These are phyloP conservation scores for Capsella bursapastoris DNA, from an alignment of 345 rosid species.

Conservation along the genomic window DNA sequence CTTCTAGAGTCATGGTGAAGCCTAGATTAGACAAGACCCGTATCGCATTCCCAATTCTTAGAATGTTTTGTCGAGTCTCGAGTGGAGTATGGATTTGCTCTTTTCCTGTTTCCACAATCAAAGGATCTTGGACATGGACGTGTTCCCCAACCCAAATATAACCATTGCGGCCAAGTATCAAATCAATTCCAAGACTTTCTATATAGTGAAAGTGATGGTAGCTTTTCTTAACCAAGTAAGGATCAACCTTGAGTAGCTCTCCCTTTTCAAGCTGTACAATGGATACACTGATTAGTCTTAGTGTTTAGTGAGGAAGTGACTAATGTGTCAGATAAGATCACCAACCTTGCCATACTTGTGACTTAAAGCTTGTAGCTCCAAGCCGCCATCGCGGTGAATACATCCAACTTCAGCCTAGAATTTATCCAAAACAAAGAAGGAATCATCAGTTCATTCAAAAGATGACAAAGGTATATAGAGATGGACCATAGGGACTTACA, in stretches of 20 bases:
- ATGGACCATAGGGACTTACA: constrained; percentile 53
- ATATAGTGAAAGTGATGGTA: constrained; percentile 79
- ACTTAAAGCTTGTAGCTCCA: constrained; percentile 84
- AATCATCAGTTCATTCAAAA: constrained; percentile 14
- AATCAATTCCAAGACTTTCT: constrained; percentile 64
- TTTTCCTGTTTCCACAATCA: constrained; percentile 13
- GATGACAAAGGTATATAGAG: not conserved
- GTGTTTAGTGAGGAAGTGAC: not conserved
- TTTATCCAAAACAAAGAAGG: not conserved
- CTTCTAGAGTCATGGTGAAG: constrained; percentile 11
- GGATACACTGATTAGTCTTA: not conserved
- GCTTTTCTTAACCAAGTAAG: constrained; percentile 78
- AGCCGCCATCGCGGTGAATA: constrained; percentile 69
- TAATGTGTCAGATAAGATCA: not conserved
- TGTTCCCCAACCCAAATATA: constrained; percentile 93
- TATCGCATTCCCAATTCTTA: constrained; percentile 74
- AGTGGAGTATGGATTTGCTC: no score
- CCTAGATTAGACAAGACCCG: constrained; percentile 48
- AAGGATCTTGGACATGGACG: constrained; percentile 55
- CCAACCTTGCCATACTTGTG: constrained; percentile 93
- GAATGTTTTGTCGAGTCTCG: constrained; percentile 55
- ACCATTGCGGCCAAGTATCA: constrained; percentile 86
- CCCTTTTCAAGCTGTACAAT: constrained; percentile 73
- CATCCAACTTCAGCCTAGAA: constrained; percentile 78
- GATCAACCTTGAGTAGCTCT: constrained; percentile 64